Evolutionary conservation across 768 basidiomycete species (phyloP), one percentile per base, ranked within the genome.

Genomic region (Hysterangium stoloniferum): DNA sequence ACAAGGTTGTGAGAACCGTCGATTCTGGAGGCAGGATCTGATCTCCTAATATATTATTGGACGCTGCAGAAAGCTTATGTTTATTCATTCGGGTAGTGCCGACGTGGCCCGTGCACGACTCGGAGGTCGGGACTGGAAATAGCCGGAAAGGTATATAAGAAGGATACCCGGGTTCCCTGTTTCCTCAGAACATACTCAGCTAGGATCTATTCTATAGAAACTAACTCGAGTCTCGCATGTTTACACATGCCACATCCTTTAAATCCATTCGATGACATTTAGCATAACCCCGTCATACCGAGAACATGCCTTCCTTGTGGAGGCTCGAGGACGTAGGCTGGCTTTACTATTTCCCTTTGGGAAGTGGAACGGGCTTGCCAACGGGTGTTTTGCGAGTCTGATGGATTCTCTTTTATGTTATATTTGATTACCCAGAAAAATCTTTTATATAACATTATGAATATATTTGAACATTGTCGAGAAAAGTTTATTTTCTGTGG

Each of bases 181-280:
- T 64, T 70, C 77, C 61, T 70, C 57, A 82, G 80, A 81, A 79
- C 79, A 81, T 81, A 82, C 80, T 81, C 80, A 78, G 77, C 75
- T 78, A 82, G 79, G 79, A 81, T 82, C 79, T 82, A 77, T 82
- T 81, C 62, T 79, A 80, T 78, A 82, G 80, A 77, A 78, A 78
- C 79, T 80, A 76, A 80, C 80, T 62, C 77, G 79, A 79, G 78
- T 82, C 78, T 80, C 76, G 80, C 80, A 82, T 80, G 78, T 80
- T 79, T 79, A 80, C 71, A 74, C 78, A 79, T 82, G 80, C 79
- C 79, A 63, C 75, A 75, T 75, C 68, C 73, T 78, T 80, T 74
- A 78, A 74, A 73, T 81, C 75, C 78, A 77, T 66, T 77, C 75
- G 80, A 82, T 82, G 80, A 82, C 71, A 71, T 67, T 45, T 48